These are phyloP conservation scores for Viola pubescens DNA, from an alignment of 441 rosid genomes.

Conservation along the genomic window DNA sequence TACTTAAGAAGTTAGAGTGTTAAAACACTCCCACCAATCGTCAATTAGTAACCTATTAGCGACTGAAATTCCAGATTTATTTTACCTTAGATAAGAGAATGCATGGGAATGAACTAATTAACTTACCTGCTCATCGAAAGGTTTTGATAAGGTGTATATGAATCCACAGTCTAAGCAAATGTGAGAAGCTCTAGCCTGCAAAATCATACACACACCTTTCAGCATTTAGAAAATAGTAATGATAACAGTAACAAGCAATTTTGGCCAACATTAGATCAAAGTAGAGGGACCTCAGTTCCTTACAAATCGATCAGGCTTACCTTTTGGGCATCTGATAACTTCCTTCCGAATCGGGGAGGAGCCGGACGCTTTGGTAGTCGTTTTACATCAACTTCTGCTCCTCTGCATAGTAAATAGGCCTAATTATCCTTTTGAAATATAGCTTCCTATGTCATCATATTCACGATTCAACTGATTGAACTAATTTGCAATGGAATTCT, in stretches of 20 bases:
- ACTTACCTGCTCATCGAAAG: constrained; percentile 80
- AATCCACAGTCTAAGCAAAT: constrained; percentile 91
- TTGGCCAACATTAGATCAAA: no score
- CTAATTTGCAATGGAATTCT: no score
- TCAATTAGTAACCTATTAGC: not conserved
- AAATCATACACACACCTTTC: not conserved
- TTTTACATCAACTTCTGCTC: constrained; percentile 81
- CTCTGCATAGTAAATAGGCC: constrained; percentile 36
- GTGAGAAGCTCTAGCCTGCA: constrained; percentile 88
- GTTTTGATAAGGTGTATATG: constrained; percentile 64
- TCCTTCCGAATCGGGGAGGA: constrained; percentile 91
- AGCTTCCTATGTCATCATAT: not conserved
- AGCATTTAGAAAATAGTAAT: not conserved
- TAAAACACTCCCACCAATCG: not conserved
- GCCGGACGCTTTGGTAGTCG: constrained; percentile 82
- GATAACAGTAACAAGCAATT: not conserved
- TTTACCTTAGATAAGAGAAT: not conserved
- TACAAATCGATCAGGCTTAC: constrained; percentile 20
- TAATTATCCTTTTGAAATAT: constrained; percentile 1
- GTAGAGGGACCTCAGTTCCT: no score
- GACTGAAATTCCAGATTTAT: not conserved
- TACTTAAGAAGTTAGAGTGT: no score
- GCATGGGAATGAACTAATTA: not conserved
- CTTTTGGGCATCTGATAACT: constrained; percentile 83
- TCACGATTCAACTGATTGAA: no score